phyloP scores from a whole-genome alignment of 2,329 filamentous ascomycete genomes.

The Neofusicoccum sp. region DNA sequence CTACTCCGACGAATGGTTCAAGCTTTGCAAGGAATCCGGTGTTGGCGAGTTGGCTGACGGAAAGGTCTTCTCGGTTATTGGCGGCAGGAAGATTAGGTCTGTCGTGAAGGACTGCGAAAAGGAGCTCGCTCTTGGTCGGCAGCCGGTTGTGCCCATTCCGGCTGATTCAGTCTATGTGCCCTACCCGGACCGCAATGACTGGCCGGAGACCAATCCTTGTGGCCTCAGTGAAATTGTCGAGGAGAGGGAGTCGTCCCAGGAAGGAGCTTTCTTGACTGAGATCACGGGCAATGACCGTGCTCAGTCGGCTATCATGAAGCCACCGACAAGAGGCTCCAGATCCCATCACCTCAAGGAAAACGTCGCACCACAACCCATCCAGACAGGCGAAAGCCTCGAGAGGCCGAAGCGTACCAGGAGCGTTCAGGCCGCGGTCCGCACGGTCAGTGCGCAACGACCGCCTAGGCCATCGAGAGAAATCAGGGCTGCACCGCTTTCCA shows the following conservation, averaged over 20 bases:
- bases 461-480: slow-evolving; percentile 10
- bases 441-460: slow-evolving; percentile 15
- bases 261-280: slow-evolving; percentile 42
- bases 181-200: slow-evolving; percentile 41
- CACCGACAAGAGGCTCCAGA: slow-evolving; percentile 27
- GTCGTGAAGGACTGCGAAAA: slow-evolving; percentile 51
- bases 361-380: slow-evolving; percentile 30
- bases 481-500: background rate
- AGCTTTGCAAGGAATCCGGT: slow-evolving; percentile 50
- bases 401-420: slow-evolving; percentile 36
- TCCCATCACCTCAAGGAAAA: slow-evolving; percentile 38
- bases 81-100: slow-evolving; percentile 48
- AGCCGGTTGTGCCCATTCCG: slow-evolving; percentile 50
- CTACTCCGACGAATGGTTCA: slow-evolving; percentile 52
- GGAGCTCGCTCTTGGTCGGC: slow-evolving; percentile 47
- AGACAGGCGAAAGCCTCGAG: slow-evolving; percentile 33
- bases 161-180: slow-evolving; percentile 49
- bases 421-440: slow-evolving; percentile 31
- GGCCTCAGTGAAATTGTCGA: slow-evolving; percentile 40
- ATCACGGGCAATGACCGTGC: slow-evolving; percentile 46
- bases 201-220: slow-evolving; percentile 33
- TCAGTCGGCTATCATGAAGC: slow-evolving; percentile 9
- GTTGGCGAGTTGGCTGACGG: slow-evolving; percentile 49
- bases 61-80: slow-evolving; percentile 47
- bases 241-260: slow-evolving; percentile 40